Evolutionary conservation across 306 rosid genomes (phyloP), one percentile per base, ranked within the genome.

Genomic region (Hippophae rhamnoides): DNA sequence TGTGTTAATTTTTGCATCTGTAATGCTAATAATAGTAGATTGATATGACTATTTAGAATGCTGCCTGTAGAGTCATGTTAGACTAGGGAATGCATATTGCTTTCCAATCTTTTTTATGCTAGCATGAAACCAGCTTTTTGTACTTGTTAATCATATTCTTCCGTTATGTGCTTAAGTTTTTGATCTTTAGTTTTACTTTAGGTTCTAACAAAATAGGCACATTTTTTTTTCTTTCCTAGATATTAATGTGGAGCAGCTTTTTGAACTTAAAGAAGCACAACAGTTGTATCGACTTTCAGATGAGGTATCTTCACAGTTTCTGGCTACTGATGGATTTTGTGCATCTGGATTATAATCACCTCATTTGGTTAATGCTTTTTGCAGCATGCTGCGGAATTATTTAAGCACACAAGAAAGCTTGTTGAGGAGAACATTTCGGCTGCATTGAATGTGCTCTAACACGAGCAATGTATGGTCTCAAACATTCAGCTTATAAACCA

Each of bases 351-450:
- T 40, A 40, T 57, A 55, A 58, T 68, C 74, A 45, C 53, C 68
- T 76, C 52, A 68, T 31, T 67, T 55, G 58, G 61, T 49, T 45
- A 52, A 41, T 72, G 50, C 75, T 61, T 53, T 60, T 67, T 82
- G 75, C 67, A 92, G 99, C 76, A 80, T 76, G 99, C 99, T 47
- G 84, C 13, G 66, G 83, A 80, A 76, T 80, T 88, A 76, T 89
- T 92, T 61, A 88, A 75, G 80, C 92, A 61, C 9, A 66, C 75
- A 51, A 78, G 97, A 84, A 88, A 84, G 70, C 71, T 92, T 76
- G 88, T 76, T 1, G 99, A 86, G 78, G 84, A 76, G 82, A 83
- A 78, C 65, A 79, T 92, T 66, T 74, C 96, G 25, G 72, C 61
- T 57, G 95, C 97, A 12, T 74, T 92, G 27, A 63, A 58, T 53